Conservation (phyloP, 2,329 filamentous ascomycete species). For the Hypoxylon sp. region DNA sequence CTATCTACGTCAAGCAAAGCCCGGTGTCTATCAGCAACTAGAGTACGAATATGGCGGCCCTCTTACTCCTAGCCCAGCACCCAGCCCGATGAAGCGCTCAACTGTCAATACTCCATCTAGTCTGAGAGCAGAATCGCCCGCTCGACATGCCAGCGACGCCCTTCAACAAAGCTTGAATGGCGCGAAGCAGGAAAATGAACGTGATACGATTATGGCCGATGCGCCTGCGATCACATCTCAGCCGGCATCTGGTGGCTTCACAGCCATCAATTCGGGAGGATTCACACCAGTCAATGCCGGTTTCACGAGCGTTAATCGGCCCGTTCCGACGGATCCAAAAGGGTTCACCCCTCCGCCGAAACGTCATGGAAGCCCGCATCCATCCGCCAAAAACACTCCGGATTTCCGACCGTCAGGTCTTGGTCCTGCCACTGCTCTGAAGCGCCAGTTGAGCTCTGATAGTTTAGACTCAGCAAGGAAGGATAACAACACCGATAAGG, state of each 20-base stretch:
- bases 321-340: conserved; percentile 64
- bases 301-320: conserved; percentile 77
- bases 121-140: conserved; percentile 76
- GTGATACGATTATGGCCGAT: conserved; percentile 65
- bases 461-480: conserved; percentile 65
- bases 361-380: conserved; percentile 72
- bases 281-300: conserved; percentile 82
- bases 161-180: conserved; percentile 66
- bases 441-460: conserved; percentile 80
- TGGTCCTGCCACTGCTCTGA: conserved; percentile 74
- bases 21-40: conserved; percentile 94
- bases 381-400: conserved; percentile 74
- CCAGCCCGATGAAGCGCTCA: conserved; percentile 78
- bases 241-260: conserved; percentile 70
- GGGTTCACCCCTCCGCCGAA: conserved; percentile 73
- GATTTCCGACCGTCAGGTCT: conserved; percentile 72
- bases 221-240: conserved; percentile 57
- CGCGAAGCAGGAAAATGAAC: conserved; percentile 62
- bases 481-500: conserved; percentile 64
- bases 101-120: conserved; percentile 72
- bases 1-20: conserved; percentile 90
- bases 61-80: conserved; percentile 81
- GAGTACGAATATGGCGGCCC: conserved; percentile 95
- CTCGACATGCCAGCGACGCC: conserved; percentile 68
- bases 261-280: conserved; percentile 71